Evolutionary conservation across 2,329 filamentous ascomycete genomes (phyloP).

Genomic region (Cercospora zeae-maydis): DNA sequence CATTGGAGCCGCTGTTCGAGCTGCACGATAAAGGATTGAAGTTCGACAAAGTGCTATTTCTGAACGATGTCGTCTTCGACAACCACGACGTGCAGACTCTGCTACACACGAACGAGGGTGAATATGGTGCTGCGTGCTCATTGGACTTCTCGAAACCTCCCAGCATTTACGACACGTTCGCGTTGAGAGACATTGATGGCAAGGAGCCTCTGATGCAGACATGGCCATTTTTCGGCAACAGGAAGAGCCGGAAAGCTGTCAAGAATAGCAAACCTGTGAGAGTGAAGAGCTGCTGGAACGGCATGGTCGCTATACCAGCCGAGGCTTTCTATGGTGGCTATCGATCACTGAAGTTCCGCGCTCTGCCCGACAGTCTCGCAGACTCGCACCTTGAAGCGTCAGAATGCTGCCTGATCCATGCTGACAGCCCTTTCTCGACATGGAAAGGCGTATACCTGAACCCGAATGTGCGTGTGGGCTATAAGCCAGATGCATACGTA

Average conservation of each 20-base stretch:
- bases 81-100: conserved; percentile 55
- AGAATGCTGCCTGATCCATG: conserved; percentile 75
- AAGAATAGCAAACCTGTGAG: conserved; percentile 53
- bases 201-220: conserved; percentile 51
- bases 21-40: conserved; percentile 49
- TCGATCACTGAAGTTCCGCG: conserved; percentile 58
- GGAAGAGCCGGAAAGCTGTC: conserved; percentile 53
- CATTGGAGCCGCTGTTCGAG: conserved; percentile 57
- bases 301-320: conserved; percentile 48
- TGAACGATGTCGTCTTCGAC: conserved; percentile 63
- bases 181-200: conserved; percentile 54
- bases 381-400: conserved; percentile 65
- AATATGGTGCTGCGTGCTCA: conserved; percentile 61
- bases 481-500: conserved; percentile 54
- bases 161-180: conserved; percentile 61
- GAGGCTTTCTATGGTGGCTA: conserved; percentile 51
- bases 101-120: conserved; percentile 55
- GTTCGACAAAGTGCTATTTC: conserved; percentile 59
- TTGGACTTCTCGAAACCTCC: conserved; percentile 57
- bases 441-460: conserved; percentile 63
- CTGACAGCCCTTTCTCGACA: conserved; percentile 60
- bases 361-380: conserved; percentile 59
- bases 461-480: conserved; percentile 65
- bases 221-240: conserved; percentile 59
- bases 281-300: conserved; percentile 67